Conservation (phyloP, 139 green algal genomes). For the Asterochloris sp. region DNA sequence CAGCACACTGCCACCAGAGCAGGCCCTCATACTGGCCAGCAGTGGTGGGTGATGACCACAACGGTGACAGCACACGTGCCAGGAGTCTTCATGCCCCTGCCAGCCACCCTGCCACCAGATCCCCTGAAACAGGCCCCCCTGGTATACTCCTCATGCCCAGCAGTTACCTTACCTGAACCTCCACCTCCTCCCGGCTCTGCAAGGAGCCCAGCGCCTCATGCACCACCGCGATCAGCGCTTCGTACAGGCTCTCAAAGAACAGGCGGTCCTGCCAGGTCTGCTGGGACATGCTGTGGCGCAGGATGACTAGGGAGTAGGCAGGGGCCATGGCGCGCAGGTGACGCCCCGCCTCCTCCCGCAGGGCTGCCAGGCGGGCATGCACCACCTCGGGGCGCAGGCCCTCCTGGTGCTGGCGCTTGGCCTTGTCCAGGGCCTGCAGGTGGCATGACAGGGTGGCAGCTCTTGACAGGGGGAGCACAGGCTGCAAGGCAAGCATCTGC, state of each 20-base stretch:
- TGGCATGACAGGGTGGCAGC: no score
- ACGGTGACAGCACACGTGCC: no score
- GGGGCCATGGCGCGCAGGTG: conserved; percentile 12
- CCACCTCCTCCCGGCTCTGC: background rate
- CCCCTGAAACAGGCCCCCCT: no score
- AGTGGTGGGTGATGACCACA: no score
- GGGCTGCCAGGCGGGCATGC: background rate
- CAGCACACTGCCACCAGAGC: no score
- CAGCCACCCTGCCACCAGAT: no score
- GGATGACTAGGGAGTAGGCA: conserved; percentile 14
- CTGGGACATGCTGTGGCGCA: conserved; percentile 30
- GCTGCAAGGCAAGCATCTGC: no score
- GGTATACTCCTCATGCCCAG: no score
- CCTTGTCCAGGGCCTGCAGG: conserved; percentile 9
- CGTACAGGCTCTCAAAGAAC: conserved; percentile 47
- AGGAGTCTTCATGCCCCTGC: no score
- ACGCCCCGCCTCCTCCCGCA: background rate
- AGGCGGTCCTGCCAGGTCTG: conserved; percentile 31
- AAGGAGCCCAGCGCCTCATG: conserved; percentile 14
- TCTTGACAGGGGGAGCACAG: no score
- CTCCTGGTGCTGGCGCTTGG: conserved; percentile 10
- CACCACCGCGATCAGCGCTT: conserved; percentile 19
- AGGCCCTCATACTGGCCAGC: no score
- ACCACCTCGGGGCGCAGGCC: conserved; percentile 5
- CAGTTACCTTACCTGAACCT: background rate